Percentiles rank a stretch among this genome's conserved stretches.
These are phyloP conservation scores for Phytophthora pini DNA, from an alignment of 352 stramenopile species.

Conservation along the genomic window DNA sequence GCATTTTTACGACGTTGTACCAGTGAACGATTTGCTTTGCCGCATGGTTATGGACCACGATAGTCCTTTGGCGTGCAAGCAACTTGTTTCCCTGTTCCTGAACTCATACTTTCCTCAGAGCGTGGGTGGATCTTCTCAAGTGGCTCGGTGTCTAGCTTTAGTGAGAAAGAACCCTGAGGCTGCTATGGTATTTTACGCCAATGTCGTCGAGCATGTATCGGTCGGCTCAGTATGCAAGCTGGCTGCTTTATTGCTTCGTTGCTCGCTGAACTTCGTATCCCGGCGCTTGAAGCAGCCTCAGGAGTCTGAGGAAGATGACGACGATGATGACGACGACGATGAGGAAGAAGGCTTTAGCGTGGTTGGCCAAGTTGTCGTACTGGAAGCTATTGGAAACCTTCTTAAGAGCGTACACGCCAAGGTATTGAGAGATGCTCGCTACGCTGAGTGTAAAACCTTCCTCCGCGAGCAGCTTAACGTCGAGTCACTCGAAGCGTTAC, in stretches of 20 bases:
- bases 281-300: slow-evolving; percentile 56
- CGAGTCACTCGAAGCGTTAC: slow-evolving; percentile 64
- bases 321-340: slow-evolving; percentile 67
- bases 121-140: slow-evolving; percentile 79
- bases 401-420: slow-evolving; percentile 79
- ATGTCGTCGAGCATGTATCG: slow-evolving; percentile 75
- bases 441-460: slow-evolving; percentile 79
- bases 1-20: slow-evolving; percentile 89
- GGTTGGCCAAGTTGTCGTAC: slow-evolving; percentile 73
- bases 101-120: slow-evolving; percentile 91
- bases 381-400: slow-evolving; percentile 77
- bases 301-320: slow-evolving; percentile 48
- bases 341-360: slow-evolving; percentile 74
- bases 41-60: slow-evolving; percentile 77
- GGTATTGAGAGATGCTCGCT: slow-evolving; percentile 71
- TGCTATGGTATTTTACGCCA: slow-evolving; percentile 85
- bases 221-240: slow-evolving; percentile 88
- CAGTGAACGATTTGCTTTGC: slow-evolving; percentile 77
- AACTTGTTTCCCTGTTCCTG: slow-evolving; percentile 83
- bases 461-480: slow-evolving; percentile 69
- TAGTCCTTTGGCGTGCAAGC: slow-evolving; percentile 63
- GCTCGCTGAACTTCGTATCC: slow-evolving; percentile 81
- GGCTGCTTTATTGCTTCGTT: slow-evolving; percentile 73
- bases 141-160: slow-evolving; percentile 78
- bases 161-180: slow-evolving; percentile 86